Conservation (phyloP, 129 eudicot species). For the Ambrosia trifida region DNA sequence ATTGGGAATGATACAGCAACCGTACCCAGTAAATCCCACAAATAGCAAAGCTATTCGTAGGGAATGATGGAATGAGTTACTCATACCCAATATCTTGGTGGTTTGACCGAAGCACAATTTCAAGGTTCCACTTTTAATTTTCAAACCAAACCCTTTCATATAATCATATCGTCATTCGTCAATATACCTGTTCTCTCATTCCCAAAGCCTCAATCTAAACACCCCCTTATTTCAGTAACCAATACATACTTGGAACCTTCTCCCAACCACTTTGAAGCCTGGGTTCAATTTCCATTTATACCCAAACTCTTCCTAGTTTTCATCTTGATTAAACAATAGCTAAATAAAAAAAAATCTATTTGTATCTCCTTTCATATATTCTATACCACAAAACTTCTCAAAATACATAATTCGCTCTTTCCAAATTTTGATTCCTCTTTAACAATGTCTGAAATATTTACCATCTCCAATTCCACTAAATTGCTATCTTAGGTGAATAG, state of each 20-base stretch:
- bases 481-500: conserved; percentile 22
- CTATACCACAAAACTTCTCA: conserved; percentile 1
- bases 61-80: not conserved
- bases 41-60: no score
- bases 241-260: conserved; percentile 12
- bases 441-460: conserved; percentile 7
- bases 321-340: conserved; percentile 2
- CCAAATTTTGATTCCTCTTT: conserved; percentile 14
- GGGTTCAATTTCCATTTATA: conserved; percentile 10
- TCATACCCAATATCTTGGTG: not conserved
- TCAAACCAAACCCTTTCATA: not conserved
- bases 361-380: conserved; percentile 11
- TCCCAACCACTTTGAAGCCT: conserved; percentile 18
- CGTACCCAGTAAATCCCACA: no score
- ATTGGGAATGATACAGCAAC: not conserved
- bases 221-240: conserved; percentile 11
- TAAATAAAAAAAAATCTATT: not conserved
- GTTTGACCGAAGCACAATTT: not conserved
- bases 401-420: conserved; percentile 18
- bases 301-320: conserved; percentile 16
- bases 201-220: conserved; percentile 5
- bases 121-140: not conserved
- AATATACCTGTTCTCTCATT: not conserved
- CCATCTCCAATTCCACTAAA: conserved; percentile 10
- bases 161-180: no score